Base-by-base conservation (phyloP, 1,284 basidiomycete species). In the Vanrija sp. region DNA sequence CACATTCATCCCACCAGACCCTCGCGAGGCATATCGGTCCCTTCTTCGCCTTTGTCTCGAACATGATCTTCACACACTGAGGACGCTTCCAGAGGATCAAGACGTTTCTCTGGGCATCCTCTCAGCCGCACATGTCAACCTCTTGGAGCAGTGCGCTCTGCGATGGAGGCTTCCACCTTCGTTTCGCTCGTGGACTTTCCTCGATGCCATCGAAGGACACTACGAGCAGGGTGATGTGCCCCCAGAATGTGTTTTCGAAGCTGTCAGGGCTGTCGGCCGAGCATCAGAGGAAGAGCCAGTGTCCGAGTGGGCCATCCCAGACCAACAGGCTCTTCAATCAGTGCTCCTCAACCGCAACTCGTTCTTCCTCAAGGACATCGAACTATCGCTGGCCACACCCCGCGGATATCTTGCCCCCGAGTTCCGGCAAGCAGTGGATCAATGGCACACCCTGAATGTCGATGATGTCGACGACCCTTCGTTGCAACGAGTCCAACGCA, bases 51-150 rank as follows among this genome's bases (percentile, higher is more conserved):
- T 84, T 49, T 95, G 93, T 68, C 82, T 99, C 43, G 81, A 87
- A 35, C 81, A 83, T 41, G 96, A 99, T 72, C 79, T 98, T 47
- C 89, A 94, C 67, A 83, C 86, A 36, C 93, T 98, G 85, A 81
- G 88, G 54, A 85, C 87, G 43, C 85, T 97, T 35, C 87, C 92
- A 31, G 95, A 97, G 63, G 89, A 93, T 64, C 91, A 98, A 63
- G 93, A 98, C 76, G 95, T 99, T 4, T 91, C 92, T 1, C 78
- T 98, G 27, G 89, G 89, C 10, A 98, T 99, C 52, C 77, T 99
- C n/a, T 91, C 90, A 0, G 68, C 82, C 1, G 69, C 81, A 16
- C 92, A 98, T 70, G 80, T 89, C 42, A 86, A 89, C 53, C 78
- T 98, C 35, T 83, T 98, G 56, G 85, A 86, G 50, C 88, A 94